These are phyloP conservation scores for Camelina hispida DNA, from an alignment of 345 rosid species.

Conservation along the genomic window DNA sequence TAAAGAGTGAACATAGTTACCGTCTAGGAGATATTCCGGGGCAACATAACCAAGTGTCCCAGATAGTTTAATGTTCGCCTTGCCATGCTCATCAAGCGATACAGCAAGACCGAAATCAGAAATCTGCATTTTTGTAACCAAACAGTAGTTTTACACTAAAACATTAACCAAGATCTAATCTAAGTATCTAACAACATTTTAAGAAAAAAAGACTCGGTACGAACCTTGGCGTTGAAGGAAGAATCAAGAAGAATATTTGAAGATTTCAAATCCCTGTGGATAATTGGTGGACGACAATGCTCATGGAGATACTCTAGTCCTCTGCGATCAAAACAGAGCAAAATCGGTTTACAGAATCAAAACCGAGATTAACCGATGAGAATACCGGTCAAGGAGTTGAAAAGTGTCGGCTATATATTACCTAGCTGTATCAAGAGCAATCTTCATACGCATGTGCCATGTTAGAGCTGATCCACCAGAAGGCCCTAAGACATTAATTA, in stretches of 20 bases:
- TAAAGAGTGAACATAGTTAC: conserved; percentile 44
- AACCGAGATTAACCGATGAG: not conserved
- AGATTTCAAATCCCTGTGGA: conserved; percentile 96
- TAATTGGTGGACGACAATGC: conserved; percentile 79
- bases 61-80: conserved; percentile 72
- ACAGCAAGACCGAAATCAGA: conserved; percentile 98
- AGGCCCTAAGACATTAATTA: conserved; percentile 64
- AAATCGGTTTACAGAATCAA: conserved; percentile 22
- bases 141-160: not conserved
- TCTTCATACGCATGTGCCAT: conserved; percentile 90
- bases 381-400: conserved; percentile 16
- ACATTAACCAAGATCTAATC: conserved; percentile 19
- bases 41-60: conserved; percentile 97
- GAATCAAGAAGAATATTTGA: conserved; percentile 93
- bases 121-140: conserved; percentile 53
- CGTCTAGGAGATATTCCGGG: conserved; percentile 87
- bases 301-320: conserved; percentile 95
- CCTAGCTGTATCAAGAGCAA: conserved; percentile 94
- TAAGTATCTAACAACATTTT: not conserved
- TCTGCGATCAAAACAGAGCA: conserved; percentile 52
- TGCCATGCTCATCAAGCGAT: conserved; percentile 61
- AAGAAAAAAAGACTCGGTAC: too few species aligned
- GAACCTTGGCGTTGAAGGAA: conserved; percentile 91
- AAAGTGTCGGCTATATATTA: conserved; percentile 42
- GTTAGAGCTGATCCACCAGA: conserved; percentile 79